phyloP scores from a whole-genome alignment of 805 yeast genomes.

The Cyberlindnera saturnus region DNA sequence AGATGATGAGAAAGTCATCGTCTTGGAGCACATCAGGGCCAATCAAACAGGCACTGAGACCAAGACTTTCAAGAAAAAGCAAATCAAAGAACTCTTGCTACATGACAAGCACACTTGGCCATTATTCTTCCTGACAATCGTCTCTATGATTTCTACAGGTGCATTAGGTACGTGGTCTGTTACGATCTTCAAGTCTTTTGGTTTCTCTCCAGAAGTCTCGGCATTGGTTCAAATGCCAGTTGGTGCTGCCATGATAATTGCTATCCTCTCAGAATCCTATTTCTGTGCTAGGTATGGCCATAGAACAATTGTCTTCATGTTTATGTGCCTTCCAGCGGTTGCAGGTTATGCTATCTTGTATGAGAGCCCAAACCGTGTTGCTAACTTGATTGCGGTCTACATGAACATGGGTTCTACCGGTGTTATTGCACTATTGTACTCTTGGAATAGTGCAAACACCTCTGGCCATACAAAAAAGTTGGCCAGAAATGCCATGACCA shows the following conservation, averaged over 20 bases:
- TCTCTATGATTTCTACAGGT: constrained; percentile 46
- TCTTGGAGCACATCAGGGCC: constrained; percentile 36
- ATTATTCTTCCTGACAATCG: constrained; percentile 36
- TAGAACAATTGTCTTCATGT: constrained; percentile 30
- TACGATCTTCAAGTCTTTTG: constrained; percentile 38
- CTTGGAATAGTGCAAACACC: constrained; percentile 58
- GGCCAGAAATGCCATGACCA: constrained; percentile 46
- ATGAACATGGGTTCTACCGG: constrained; percentile 50
- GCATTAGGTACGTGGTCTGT: constrained; percentile 32
- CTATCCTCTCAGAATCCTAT: constrained; percentile 34
- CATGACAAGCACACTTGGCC: constrained; percentile 45
- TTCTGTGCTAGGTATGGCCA: constrained; percentile 30
- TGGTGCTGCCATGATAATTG: constrained; percentile 42
- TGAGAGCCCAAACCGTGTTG: constrained; percentile 33
- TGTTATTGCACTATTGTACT: constrained; percentile 50
- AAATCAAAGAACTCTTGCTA: constrained; percentile 37
- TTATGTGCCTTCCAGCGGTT: constrained; percentile 42
- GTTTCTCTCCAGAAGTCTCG: constrained; percentile 35
- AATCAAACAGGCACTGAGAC: constrained; percentile 46
- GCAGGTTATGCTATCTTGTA: constrained; percentile 43
- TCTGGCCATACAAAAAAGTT: constrained; percentile 57
- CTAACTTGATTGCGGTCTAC: constrained; percentile 44
- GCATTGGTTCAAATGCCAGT: constrained; percentile 52
- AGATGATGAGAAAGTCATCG: constrained; percentile 35
- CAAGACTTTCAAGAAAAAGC: constrained; percentile 34